These are phyloP conservation scores for Penicillium ucsense DNA, from an alignment of 495 filamentous ascomycete species.

Conservation along the genomic window DNA sequence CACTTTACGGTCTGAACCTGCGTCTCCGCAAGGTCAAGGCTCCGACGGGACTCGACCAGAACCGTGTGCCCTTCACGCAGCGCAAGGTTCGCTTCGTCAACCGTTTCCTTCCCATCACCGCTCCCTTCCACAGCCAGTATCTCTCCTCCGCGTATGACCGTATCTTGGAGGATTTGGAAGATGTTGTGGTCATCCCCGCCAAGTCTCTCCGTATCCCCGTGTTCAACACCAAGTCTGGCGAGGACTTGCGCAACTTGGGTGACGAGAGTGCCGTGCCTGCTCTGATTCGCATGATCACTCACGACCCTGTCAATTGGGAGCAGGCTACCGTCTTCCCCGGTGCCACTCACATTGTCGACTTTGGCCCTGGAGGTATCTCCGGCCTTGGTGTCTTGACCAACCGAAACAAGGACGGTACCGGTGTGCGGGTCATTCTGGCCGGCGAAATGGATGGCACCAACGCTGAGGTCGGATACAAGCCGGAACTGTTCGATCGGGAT, in stretches of 20 bases:
- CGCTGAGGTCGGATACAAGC: conserved; percentile 87
- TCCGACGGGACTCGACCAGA: conserved; percentile 92
- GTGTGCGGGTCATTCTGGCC: conserved; percentile 88
- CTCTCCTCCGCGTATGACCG: conserved; percentile 67
- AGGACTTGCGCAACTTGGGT: conserved; percentile 62
- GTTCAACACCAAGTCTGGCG: conserved; percentile 76
- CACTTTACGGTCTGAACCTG: conserved; percentile 89
- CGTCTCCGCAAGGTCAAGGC: conserved; percentile 94
- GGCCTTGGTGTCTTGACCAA: conserved; percentile 95
- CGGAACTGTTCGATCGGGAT: conserved; percentile 93
- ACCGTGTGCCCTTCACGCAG: conserved; percentile 85
- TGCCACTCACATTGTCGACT: conserved; percentile 91
- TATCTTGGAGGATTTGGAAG: conserved; percentile 78
- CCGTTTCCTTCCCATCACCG: conserved; percentile 93
- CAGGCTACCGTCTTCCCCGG: conserved; percentile 78
- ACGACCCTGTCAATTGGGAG: conserved; percentile 89
- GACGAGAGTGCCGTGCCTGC: conserved; percentile 63
- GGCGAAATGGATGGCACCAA: conserved; percentile 86
- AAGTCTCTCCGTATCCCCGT: conserved; percentile 68
- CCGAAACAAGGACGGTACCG: conserved; percentile 95
- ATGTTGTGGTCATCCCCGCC: conserved; percentile 62
- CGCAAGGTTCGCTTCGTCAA: conserved; percentile 95
- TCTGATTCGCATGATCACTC: conserved; percentile 86
- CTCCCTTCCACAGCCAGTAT: conserved; percentile 96
- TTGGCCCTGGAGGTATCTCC: conserved; percentile 92